Evolutionary conservation across 140 eudicot genomes (phyloP).

Genomic region (Senecio squalidus): DNA sequence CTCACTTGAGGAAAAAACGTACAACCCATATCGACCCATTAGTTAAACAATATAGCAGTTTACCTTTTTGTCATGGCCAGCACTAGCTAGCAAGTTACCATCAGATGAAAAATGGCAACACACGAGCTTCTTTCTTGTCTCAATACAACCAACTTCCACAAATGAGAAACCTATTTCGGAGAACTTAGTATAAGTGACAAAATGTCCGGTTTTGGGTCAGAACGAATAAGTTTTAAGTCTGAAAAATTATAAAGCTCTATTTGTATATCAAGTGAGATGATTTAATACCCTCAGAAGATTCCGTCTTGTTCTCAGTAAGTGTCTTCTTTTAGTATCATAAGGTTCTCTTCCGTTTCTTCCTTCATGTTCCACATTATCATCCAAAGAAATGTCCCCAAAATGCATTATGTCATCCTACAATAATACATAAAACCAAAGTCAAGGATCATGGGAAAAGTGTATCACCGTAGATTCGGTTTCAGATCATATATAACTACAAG

Average conservation of each 20-base stretch:
- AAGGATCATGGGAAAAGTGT: neutral
- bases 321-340: conserved; percentile 66
- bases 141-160: conserved; percentile 67
- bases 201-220: no score
- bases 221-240: neutral
- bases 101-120: conserved; percentile 90
- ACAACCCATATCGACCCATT: no score
- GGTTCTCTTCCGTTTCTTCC: conserved; percentile 62
- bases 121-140: conserved; percentile 57
- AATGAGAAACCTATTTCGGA: conserved; percentile 59
- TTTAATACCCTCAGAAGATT: conserved; percentile 55
- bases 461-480: conserved; percentile 2
- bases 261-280: neutral
- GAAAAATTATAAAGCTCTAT: neutral
- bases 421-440: conserved; percentile 3
- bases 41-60: neutral
- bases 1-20: no score
- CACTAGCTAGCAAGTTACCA: conserved; percentile 84
- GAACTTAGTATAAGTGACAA: no score
- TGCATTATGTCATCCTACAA: conserved; percentile 69
- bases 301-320: conserved; percentile 56
- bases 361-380: conserved; percentile 71
- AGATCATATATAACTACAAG: neutral
- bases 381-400: conserved; percentile 70
- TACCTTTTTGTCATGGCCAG: conserved; percentile 87